phyloP scores from a whole-genome alignment of 352 stramenopile species.

The Sclerospora graminicola region DNA sequence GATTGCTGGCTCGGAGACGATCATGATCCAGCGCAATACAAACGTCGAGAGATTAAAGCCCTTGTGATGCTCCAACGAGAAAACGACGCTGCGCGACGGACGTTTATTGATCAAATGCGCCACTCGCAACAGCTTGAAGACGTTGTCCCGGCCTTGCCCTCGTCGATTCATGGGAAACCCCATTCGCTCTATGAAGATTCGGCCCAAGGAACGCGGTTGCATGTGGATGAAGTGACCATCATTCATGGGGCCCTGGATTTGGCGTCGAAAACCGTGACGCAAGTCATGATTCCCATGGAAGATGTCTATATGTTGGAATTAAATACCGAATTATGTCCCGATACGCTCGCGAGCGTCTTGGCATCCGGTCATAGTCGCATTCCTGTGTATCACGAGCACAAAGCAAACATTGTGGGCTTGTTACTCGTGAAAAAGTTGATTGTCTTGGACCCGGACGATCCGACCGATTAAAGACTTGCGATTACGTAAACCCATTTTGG shows the following conservation, averaged over 20 bases:
- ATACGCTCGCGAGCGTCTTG: constrained; percentile 77
- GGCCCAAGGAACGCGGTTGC: constrained; percentile 39
- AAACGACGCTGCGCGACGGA: constrained; percentile 26
- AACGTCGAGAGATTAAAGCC: constrained; percentile 84
- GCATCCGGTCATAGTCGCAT: constrained; percentile 83
- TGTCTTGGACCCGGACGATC: constrained; percentile 77
- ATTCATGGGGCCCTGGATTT: constrained; percentile 88
- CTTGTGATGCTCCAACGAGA: constrained; percentile 72
- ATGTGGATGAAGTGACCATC: constrained; percentile 87
- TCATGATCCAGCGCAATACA: constrained; percentile 72
- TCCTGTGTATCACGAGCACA: constrained; percentile 80
- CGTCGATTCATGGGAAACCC: constrained; percentile 23
- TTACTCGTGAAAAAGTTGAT: constrained; percentile 87
- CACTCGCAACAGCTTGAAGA: constrained; percentile 19
- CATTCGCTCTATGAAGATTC: constrained; percentile 31
- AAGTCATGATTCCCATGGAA: constrained; percentile 85
- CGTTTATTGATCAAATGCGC: constrained; percentile 28
- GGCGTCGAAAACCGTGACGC: constrained; percentile 67
- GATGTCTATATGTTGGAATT: constrained; percentile 84
- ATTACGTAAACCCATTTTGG: constrained; percentile 71
- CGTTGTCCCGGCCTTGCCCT: too few relatives aligned
- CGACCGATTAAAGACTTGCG: constrained; percentile 51
- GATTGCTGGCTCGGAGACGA: constrained; percentile 83
- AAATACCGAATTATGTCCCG: constrained; percentile 60
- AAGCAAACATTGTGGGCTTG: constrained; percentile 71